Base-by-base conservation (phyloP, 2,329 filamentous ascomycete species). In the Venturia oleaginea region DNA sequence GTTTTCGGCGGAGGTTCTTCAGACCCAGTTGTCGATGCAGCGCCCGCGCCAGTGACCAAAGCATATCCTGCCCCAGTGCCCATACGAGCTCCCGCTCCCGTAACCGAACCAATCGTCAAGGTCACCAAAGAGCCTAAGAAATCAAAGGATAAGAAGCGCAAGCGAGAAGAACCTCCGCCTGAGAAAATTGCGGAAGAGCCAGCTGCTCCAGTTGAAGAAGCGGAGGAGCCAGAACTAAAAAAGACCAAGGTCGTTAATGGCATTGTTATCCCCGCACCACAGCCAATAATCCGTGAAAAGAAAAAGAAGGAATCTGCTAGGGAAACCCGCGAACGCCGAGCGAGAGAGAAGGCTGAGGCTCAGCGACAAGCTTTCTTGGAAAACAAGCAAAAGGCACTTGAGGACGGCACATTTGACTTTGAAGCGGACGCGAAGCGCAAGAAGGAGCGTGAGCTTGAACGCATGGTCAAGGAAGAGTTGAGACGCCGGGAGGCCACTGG, bases 141-240 rank as follows among this genome's bases (percentile, higher is more conserved):
- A 61, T 27, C n/a, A 4, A 63, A 54, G 32, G 62, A 61, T 55
- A 59, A 61, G 54, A 64, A 64, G 63, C 63, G 63, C 27, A 64
- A 64, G 42, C 63, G 55, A 42, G 62, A 64, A 30, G 54, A 64
- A 24, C 2, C 48, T 57, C 22, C 48, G n/a, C 27, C 24, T 37
- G 62, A 64, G 24, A n/a, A 19, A 19, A 17, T 46, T 40, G 24
- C 32, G 62, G 32, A 63, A 34, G 27, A 55, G n/a, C 48, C 32
- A 24, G 46, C 40, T 40, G 22, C 34, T n/a, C 27, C 24, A 27
- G 13, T 8, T 2, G 34, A 40, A 10, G 59, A 42, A 27, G 13
- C 3, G 4, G 34, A 40, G n/a, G 59, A 42, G 59, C 30, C 46
- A 17, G 42, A 46, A 30, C 13, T 24, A 24, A 62, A 62, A 42